Evolutionary conservation across 73 alveolate genomes (phyloP).

Genomic region (Symbiodinium natans): DNA sequence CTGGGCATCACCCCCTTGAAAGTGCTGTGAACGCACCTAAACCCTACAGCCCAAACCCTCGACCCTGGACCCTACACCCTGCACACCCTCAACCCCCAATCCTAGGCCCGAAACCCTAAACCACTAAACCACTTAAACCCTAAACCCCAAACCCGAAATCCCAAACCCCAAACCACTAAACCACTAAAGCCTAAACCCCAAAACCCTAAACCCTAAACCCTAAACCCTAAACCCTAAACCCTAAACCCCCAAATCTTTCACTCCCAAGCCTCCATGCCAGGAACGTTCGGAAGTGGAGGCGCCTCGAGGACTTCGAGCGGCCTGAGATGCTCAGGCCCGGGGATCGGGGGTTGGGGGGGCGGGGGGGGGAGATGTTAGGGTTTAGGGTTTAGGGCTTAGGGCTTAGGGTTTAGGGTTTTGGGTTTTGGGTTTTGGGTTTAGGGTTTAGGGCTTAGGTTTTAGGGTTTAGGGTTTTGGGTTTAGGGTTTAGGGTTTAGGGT

Average conservation of each 20-base stretch:
- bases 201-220: neutral
- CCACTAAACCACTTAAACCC: neutral
- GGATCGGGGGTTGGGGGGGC: neutral
- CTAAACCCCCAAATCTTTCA: neutral
- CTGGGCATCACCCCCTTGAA: no score
- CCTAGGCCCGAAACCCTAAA: neutral
- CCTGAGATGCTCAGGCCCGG: slow-evolving; percentile 60
- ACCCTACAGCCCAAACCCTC: neutral
- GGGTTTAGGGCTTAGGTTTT: neutral
- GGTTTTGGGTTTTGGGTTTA: neutral
- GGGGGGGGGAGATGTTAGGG: neutral
- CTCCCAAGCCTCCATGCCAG: neutral
- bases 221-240: neutral
- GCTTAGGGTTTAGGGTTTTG: neutral
- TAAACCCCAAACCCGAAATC: neutral
- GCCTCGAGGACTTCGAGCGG: slow-evolving; percentile 76
- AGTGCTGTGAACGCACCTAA: no score
- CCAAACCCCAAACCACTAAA: no score
- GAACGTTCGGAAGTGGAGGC: slow-evolving; percentile 74
- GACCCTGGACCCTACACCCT: neutral
- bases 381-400: neutral
- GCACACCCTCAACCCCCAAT: no score
- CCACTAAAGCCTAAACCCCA: neutral
- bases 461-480: neutral
- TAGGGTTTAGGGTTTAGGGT: neutral